Conservation (phyloP, 768 basidiomycete genomes). For the Imleria badia region DNA sequence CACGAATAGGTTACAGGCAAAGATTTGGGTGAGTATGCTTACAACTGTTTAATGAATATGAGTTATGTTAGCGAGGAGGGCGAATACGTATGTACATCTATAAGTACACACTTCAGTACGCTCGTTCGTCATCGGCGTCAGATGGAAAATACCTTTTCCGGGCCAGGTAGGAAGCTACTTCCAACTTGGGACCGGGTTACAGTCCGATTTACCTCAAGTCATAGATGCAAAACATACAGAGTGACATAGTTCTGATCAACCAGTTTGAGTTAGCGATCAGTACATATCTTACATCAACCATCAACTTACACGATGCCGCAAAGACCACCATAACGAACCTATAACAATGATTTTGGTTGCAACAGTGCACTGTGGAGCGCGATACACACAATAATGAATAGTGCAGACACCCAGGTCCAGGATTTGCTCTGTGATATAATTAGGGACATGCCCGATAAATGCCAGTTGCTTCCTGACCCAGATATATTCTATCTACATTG, state of each 20-base stretch:
- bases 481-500: not conserved
- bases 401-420: conserved; percentile 2
- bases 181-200: not conserved
- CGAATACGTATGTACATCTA: not conserved
- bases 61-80: not conserved
- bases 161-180: not conserved
- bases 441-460: not conserved
- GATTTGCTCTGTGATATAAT: not conserved
- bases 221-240: not conserved
- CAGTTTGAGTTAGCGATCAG: not conserved
- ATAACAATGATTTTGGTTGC: not conserved
- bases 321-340: conserved; percentile 14
- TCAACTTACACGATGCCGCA: not conserved
- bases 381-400: conserved; percentile 9
- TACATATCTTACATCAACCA: not conserved
- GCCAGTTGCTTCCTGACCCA: not conserved
- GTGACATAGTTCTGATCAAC: not conserved
- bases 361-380: not conserved
- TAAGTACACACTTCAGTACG: not conserved
- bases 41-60: not conserved
- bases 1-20: not conserved
- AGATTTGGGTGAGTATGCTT: not conserved
- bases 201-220: not conserved
- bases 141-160: not conserved
- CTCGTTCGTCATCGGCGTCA: no score